These are phyloP conservation scores for Calonectria pauciramosa DNA, from an alignment of 2,329 filamentous ascomycete genomes.

Conservation along the genomic window DNA sequence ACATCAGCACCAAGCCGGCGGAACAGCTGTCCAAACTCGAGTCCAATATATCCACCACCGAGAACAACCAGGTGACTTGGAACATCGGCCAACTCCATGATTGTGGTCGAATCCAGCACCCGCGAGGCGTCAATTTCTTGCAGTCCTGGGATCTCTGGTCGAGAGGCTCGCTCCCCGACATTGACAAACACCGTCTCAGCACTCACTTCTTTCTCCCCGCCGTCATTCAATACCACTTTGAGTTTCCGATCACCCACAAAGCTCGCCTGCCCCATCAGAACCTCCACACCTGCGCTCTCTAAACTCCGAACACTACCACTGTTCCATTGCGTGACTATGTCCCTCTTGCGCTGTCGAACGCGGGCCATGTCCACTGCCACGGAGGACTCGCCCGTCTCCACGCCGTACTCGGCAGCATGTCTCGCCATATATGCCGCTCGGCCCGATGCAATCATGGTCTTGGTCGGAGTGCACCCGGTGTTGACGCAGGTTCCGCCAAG, in stretches of 20 bases:
- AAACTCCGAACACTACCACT: conserved; percentile 60
- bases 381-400: conserved; percentile 47
- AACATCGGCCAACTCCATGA: conserved; percentile 61
- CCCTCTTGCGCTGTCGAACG: conserved; percentile 65
- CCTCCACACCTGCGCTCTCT: conserved; percentile 56
- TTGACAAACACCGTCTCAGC: conserved; percentile 62
- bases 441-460: conserved; percentile 68
- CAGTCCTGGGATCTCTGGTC: conserved; percentile 54
- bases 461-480: conserved; percentile 69
- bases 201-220: conserved; percentile 50
- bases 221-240: conserved; percentile 48
- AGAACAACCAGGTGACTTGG: conserved; percentile 64
- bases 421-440: conserved; percentile 61
- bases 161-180: conserved; percentile 58
- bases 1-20: conserved; percentile 63
- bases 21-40: conserved; percentile 68
- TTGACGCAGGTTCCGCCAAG: conserved; percentile 69
- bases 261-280: conserved; percentile 59
- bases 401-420: conserved; percentile 61
- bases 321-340: conserved; percentile 65
- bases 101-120: conserved; percentile 62
- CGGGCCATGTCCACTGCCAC: conserved; percentile 61
- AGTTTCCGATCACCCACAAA: conserved; percentile 59
- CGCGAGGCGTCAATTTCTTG: conserved; percentile 50
- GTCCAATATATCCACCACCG: conserved; percentile 66